Percentiles rank a stretch among this genome's conserved stretches.
These are phyloP conservation scores for Pseudozyma hubeiensis DNA, from an alignment of 1,284 basidiomycete species.

Conservation along the genomic window DNA sequence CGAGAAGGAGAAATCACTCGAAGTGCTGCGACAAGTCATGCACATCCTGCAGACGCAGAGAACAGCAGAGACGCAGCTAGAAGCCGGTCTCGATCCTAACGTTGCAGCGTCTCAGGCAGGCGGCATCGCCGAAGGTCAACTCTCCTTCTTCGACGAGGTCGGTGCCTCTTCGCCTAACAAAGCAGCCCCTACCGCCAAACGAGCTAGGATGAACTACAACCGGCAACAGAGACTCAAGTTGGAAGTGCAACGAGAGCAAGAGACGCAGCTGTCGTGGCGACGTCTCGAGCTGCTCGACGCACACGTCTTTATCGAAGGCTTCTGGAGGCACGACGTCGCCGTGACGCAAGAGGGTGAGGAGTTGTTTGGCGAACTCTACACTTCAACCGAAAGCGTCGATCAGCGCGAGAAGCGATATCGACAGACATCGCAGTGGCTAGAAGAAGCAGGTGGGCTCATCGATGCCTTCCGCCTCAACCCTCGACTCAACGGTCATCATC, in stretches of 20 bases:
- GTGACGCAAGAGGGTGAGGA: constrained; percentile 44
- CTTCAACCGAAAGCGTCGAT: constrained; percentile 10
- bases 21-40: constrained; percentile 81
- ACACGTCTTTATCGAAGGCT: constrained; percentile 56
- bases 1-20: constrained; percentile 82
- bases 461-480: constrained; percentile 86
- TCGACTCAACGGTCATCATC: constrained; percentile 30
- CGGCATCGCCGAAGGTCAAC: constrained; percentile 14
- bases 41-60: constrained; percentile 33
- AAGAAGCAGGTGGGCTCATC: constrained; percentile 84
- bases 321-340: constrained; percentile 59
- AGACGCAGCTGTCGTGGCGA: constrained; percentile 56
- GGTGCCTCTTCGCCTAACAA: constrained; percentile 7
- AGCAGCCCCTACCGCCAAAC: constrained; percentile 19
- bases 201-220: constrained; percentile 39
- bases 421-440: constrained; percentile 76
- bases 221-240: constrained; percentile 47
- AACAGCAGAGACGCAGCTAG: constrained; percentile 7
- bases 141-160: constrained; percentile 61
- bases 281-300: constrained; percentile 56
- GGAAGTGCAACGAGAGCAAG: constrained; percentile 62
- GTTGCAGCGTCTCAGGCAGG: neutral
- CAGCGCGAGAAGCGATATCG: constrained; percentile 53
- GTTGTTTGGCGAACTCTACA: constrained; percentile 18
- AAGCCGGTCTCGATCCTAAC: neutral